A percentile compares a stretch with the other conserved stretches of the same genome.
Conservation (phyloP, 441 rosid species). For the Bruguiera hainesii region DNA sequence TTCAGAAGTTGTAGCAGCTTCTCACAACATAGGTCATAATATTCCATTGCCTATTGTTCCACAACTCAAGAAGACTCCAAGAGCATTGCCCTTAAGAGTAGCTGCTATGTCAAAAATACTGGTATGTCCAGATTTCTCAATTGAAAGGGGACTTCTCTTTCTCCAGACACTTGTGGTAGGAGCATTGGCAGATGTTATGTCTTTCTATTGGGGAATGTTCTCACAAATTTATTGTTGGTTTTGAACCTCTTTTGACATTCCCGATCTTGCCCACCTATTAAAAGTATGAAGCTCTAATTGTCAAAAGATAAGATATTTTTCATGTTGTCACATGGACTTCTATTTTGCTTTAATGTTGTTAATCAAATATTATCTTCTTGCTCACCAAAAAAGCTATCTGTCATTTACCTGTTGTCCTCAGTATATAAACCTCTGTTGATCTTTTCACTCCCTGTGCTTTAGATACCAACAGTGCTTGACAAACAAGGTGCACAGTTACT, state of each 20-base stretch:
- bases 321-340: too few relatives aligned
- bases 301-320: too few relatives aligned
- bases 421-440: neutral
- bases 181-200: neutral
- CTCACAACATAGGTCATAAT: constrained; percentile 46
- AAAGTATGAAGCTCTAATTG: neutral
- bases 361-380: too few relatives aligned
- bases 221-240: neutral
- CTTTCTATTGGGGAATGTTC: neutral
- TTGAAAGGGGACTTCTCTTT: neutral
- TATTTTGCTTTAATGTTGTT: too few relatives aligned
- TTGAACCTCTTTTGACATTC: neutral
- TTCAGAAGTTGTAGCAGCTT: constrained; percentile 63
- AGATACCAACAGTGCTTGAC: constrained; percentile 90
- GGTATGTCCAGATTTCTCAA: constrained; percentile 42
- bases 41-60: constrained; percentile 59
- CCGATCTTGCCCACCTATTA: neutral
- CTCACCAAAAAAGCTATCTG: neutral
- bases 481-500: constrained; percentile 93
- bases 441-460: constrained; percentile 18
- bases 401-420: neutral
- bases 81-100: constrained; percentile 77
- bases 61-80: constrained; percentile 59
- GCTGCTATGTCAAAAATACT: constrained; percentile 81
- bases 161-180: neutral